Base-by-base conservation (phyloP, 306 rosid species). In the Quercus engelmannii region DNA sequence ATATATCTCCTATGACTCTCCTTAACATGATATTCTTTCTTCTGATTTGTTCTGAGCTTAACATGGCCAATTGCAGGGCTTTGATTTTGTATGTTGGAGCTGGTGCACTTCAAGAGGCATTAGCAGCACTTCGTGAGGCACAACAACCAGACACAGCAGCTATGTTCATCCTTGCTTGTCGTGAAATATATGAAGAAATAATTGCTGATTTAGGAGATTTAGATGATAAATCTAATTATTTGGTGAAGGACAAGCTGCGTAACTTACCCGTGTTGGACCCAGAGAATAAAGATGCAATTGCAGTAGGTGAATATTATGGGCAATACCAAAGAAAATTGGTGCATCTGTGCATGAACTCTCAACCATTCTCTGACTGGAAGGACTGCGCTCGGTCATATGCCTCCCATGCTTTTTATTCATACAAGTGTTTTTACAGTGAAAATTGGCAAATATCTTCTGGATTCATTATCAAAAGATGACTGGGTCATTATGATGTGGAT, bases 321-420 rank as follows among this genome's bases (percentile, higher is more conserved):
- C 85, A 93, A 82, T 93, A 91, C 76, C 98, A 33, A 77, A 87
- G 92, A 77, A 96, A 91, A 79, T 81, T 96, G 82, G 97, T 93
- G 76, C 99, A 96, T 78, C 90, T 96, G 23, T 96, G 99, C 92
- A 89, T 96, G 98, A 94, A 96, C 83, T 84, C 94, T 5, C 89
- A 85, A 63, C 99, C 99, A 30, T 86, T 75, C 76, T 81, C 84
- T 54, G 98, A 90, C 65, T 91, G 81, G 90, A 26, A 74, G 71
- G 72, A 46, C 56, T 23, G 70, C 72, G 43, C 63, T 62, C 71
- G 25, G 31, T 58, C 25, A 58, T 76, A 61, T 35, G 58, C 35
- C 74, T 72, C 76, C 30, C 20, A 55, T 30, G 58, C 51, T 62
- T n/a, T 62, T 79, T 65, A 68, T 86, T 58, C 62, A 23, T 65